Percentiles rank a stretch among this genome's conserved stretches.
These are phyloP conservation scores for Pseudocercospora vitis DNA, from an alignment of 2,329 filamentous ascomycete species.

Conservation along the genomic window DNA sequence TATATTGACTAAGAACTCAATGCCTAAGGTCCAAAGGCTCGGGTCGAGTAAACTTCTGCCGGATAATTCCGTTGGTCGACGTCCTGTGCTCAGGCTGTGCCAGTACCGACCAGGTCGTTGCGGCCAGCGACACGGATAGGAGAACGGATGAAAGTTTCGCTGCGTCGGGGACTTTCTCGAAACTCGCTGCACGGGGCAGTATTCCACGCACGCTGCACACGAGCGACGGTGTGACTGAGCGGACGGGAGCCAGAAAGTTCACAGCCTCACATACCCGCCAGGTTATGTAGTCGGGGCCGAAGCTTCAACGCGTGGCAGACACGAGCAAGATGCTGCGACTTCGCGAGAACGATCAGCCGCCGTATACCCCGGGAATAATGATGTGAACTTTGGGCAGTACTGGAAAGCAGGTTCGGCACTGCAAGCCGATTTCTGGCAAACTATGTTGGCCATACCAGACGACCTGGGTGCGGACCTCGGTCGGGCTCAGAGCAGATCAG, in stretches of 20 bases:
- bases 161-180: not conserved
- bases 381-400: too few relatives aligned
- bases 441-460: too few relatives aligned
- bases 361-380: too few relatives aligned
- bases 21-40: not conserved
- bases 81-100: not conserved
- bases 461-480: too few relatives aligned
- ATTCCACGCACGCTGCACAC: not conserved
- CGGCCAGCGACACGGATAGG: not conserved
- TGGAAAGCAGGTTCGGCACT: too few relatives aligned
- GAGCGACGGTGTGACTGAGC: not conserved
- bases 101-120: not conserved
- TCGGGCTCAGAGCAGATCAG: too few relatives aligned
- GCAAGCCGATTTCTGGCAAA: too few relatives aligned
- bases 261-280: too few relatives aligned
- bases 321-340: not conserved
- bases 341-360: too few relatives aligned
- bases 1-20: not conserved
- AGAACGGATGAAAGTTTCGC: not conserved
- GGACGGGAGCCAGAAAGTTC: too few relatives aligned
- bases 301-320: too few relatives aligned
- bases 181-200: not conserved
- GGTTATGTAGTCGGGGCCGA: too few relatives aligned
- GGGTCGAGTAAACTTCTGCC: not conserved
- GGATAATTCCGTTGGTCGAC: not conserved